Base-by-base conservation (phyloP, 2,329 filamentous ascomycete species). In the Colletotrichum tropicicola region DNA sequence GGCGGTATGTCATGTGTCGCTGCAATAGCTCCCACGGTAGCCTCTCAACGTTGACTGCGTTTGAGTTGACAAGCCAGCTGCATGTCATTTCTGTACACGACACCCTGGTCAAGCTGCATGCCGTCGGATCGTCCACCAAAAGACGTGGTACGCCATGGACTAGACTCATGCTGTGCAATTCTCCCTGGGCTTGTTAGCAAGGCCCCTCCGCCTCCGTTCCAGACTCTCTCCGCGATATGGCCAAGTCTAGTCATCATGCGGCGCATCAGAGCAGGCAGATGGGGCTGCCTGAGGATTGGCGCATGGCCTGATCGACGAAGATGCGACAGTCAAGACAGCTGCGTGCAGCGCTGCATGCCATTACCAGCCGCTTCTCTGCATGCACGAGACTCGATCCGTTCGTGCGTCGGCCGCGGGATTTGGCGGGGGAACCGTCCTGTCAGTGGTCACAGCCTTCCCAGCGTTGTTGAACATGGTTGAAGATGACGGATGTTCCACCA, bases 231-330 rank as follows among this genome's bases (percentile, higher is more conserved):
- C 51, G 51, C 47, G 32, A 47, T 61, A 30, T 37, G 15, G 23
- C 12, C 13, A 23, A 56, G 58, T 25, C 51, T 49, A 41, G 23
- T 28, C 12, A 45, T 47, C 17, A 41, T 43, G 43, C 30, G 7
- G 9, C 17, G 21, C 56, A 32, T 44, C 3, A 35, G 17, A n/a
- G 37, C 27, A 15, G n/a, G 15, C 17, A 23, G 15, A 53, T 27
- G 45, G 35, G 37, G 25, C 37, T 17, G 51, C 12, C n/a, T 28
- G n/a, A 37, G 51, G 37, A 17, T 23, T 44, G 39, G 27, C 39
- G 27, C 41, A 21, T 30, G 43, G 45, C 55, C 55, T 49, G 55
- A 58, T 58, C 55, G 55, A 19, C 55, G 17, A 49, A 49, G 25
- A 49, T 58, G 55, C 43, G 25, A 49, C 45, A 41, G 6, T 49